Base-by-base conservation (phyloP, 2,329 filamentous ascomycete species). In the Fusarium sp. region DNA sequence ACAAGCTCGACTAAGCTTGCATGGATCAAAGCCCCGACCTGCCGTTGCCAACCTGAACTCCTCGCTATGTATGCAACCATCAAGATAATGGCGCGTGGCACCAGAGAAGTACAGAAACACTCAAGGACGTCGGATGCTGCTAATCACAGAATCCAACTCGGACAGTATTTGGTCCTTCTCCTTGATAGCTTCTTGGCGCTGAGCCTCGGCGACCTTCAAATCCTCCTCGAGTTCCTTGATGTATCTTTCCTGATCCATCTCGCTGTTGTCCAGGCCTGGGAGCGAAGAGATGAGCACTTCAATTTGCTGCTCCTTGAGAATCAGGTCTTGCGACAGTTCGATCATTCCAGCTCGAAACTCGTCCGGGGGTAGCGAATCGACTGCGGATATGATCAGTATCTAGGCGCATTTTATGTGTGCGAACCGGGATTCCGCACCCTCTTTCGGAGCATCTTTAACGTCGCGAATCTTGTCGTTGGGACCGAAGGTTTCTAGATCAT, bases 281-380 rank as follows among this genome's bases (percentile, higher is more conserved):
- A 97, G 86, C 24, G 88, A 90, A 18, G 91, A 92, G 67, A 96
- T 93, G 57, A 97, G 85, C 52, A 90, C 87, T 81, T 97, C 94
- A 71, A 97, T 95, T 84, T 96, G 93, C 84, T 95, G 93, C 78
- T 95, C 92, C 79, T 95, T 95, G 67, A 93, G 82, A 67, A 96
- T 92, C 29, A 97, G 86, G 80, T 96, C 94, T 71, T 90, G 89
- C 41, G 93, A 93, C 63, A 97, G 86, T 81, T 96, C 94, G 69
- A 91, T 86, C 80, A 95, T 89, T 56, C 92, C 90, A 4, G 89
- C 88, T 65, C 89, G 87, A 82, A 94, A 94, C 60, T 90, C 89
- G 48, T 93, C 90, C 11, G 88, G 83, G 1, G 90, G 86, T 29
- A 92, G 86, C 4, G 92, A 88, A 24, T 92, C 89, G 22, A 93